Conservation (phyloP, 805 yeast genomes). For the Starmerella davenportii region DNA sequence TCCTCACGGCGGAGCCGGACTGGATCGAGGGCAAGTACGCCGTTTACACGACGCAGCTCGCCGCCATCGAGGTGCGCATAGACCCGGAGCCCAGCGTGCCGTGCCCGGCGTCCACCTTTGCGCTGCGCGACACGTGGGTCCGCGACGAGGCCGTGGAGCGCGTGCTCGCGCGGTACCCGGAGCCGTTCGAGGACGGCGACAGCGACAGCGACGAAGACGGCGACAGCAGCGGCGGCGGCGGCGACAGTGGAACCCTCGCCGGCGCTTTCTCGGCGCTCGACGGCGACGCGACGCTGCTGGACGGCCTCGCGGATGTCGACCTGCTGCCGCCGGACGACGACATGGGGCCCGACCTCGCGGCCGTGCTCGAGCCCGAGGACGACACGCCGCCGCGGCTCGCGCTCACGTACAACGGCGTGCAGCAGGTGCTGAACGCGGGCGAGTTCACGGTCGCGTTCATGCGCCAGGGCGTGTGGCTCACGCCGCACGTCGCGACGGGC, state of each 20-base stretch:
- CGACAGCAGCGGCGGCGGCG: background rate
- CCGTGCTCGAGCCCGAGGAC: background rate
- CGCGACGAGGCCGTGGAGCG: background rate
- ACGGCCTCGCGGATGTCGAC: background rate
- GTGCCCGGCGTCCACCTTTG: slow-evolving; percentile 1
- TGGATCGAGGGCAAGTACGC: background rate
- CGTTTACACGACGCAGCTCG: background rate
- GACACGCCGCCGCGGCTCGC: background rate
- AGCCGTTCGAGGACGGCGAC: background rate
- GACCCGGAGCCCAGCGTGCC: slow-evolving; percentile 3
- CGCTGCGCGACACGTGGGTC: background rate
- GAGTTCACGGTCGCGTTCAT: slow-evolving; percentile 3
- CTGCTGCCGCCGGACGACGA: background rate
- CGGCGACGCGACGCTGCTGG: background rate
- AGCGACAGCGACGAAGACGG: background rate
- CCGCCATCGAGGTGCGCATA: background rate
- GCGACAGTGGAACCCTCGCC: background rate
- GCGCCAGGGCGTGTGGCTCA: slow-evolving; percentile 6
- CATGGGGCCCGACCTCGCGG: background rate
- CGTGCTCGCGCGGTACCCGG: background rate
- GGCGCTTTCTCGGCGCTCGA: too few relatives aligned
- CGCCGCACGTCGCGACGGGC: slow-evolving; percentile 6
- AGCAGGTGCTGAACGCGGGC: slow-evolving; percentile 6
- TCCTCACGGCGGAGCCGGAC: background rate
- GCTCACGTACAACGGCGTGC: slow-evolving; percentile 5